Evolutionary conservation across 2,329 filamentous ascomycete species (phyloP).

Genomic region (Pochonia chlamydosporia): DNA sequence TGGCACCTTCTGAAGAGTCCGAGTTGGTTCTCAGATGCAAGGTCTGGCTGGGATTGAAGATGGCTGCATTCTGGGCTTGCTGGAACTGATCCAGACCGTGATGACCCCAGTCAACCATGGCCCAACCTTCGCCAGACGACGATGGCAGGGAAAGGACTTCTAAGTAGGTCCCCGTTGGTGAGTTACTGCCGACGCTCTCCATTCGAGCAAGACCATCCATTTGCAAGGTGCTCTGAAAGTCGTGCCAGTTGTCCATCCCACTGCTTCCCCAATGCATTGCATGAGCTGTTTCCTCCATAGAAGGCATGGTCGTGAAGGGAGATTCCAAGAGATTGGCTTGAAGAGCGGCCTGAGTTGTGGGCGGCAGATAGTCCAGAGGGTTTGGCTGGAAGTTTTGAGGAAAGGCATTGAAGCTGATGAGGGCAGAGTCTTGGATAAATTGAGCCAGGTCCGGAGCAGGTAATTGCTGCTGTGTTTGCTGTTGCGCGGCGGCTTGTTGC

Average conservation of each 20-base stretch:
- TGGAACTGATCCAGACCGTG: conserved; percentile 59
- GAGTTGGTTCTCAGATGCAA: conserved; percentile 83
- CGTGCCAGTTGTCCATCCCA: conserved; percentile 70
- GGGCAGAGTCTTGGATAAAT: conserved; percentile 51
- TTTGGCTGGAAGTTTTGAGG: conserved; percentile 46
- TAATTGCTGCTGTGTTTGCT: conserved; percentile 40
- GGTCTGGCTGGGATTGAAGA: conserved; percentile 89
- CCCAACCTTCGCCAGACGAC: conserved; percentile 85
- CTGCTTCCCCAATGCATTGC: conserved; percentile 53
- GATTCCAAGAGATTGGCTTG: conserved; percentile 59
- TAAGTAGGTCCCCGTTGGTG: conserved; percentile 54
- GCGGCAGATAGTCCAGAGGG: conserved; percentile 55
- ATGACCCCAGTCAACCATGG: conserved; percentile 68
- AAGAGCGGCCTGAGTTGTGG: conserved; percentile 57
- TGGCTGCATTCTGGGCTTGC: conserved; percentile 53
- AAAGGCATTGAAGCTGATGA: conserved; percentile 51
- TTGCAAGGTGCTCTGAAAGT: conserved; percentile 60
- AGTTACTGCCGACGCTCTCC: conserved; percentile 39
- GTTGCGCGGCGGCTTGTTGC: conserved; percentile 22
- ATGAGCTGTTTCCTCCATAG: conserved; percentile 49
- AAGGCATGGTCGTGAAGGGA: conserved; percentile 52
- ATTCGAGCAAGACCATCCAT: conserved; percentile 41
- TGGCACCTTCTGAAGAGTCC: conserved; percentile 71
- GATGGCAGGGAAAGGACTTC: conserved; percentile 79
- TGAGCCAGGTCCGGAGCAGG: conserved; percentile 41